Evolutionary conservation across 2,329 filamentous ascomycete species (phyloP).

Genomic region (Pseudocercospora ulei): DNA sequence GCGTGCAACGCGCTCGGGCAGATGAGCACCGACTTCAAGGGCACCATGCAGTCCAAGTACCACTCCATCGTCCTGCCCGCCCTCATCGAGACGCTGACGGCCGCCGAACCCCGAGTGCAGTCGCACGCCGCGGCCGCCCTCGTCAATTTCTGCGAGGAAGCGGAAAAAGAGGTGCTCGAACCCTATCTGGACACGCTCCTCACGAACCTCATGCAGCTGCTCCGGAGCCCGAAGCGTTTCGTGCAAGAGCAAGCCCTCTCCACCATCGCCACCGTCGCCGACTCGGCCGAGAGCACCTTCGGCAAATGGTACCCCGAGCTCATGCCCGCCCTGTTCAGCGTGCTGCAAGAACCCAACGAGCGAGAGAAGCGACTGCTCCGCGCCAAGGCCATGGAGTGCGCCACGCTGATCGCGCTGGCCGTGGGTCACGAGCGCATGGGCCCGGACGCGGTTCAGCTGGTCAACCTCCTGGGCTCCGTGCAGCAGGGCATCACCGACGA

Average conservation of each 20-base stretch:
- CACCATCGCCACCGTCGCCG: constrained; percentile 97
- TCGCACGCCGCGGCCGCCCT: constrained; percentile 94
- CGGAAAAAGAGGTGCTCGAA: constrained; percentile 81
- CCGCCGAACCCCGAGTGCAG: constrained; percentile 84
- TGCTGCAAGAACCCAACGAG: constrained; percentile 78
- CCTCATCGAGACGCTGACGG: constrained; percentile 85
- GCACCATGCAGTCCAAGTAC: constrained; percentile 94
- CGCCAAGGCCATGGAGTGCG: constrained; percentile 98
- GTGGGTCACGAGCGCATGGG: constrained; percentile 91
- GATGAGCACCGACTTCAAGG: constrained; percentile 98
- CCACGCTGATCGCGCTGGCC: constrained; percentile 86
- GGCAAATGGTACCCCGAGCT: constrained; percentile 89
- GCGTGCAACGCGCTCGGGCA: constrained; percentile 97
- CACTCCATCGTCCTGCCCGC: constrained; percentile 77
- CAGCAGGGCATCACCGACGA: constrained; percentile 78
- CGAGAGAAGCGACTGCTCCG: constrained; percentile 86
- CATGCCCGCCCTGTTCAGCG: constrained; percentile 88
- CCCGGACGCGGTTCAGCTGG: constrained; percentile 73
- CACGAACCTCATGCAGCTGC: constrained; percentile 71
- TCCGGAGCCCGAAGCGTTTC: constrained; percentile 87
- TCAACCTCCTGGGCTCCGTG: constrained; percentile 77
- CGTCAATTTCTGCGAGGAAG: constrained; percentile 98
- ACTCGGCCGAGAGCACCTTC: constrained; percentile 91
- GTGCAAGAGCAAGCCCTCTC: constrained; percentile 96
- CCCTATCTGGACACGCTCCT: constrained; percentile 86